phyloP scores from a whole-genome alignment of 768 basidiomycete species.

The Thelephora aurantiotincta region DNA sequence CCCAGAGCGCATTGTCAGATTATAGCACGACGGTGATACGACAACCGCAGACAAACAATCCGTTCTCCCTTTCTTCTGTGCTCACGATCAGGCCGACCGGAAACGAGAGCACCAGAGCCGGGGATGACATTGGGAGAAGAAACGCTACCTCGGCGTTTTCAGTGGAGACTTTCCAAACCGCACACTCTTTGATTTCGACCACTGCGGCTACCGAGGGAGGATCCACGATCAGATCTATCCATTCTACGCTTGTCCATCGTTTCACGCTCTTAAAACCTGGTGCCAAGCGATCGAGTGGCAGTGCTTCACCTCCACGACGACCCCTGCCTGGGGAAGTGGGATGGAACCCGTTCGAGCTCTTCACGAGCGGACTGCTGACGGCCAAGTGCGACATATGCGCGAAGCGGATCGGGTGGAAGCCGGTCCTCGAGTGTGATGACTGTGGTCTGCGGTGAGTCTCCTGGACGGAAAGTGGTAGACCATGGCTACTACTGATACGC shows the following conservation, averaged over 20 bases:
- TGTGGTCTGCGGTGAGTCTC: slow-evolving; percentile 54
- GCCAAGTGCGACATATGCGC: slow-evolving; percentile 73
- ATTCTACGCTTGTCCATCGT: slow-evolving; percentile 54
- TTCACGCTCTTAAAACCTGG: slow-evolving; percentile 82
- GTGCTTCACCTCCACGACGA: slow-evolving; percentile 18
- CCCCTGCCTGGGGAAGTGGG: slow-evolving; percentile 17
- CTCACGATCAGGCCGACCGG: slow-evolving; percentile 51
- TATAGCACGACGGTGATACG: slow-evolving; percentile 64
- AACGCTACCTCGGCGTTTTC: slow-evolving; percentile 34
- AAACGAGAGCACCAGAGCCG: slow-evolving; percentile 17
- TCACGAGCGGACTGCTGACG: slow-evolving; percentile 55
- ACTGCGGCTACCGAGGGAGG: slow-evolving; percentile 68
- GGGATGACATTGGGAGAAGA: background rate
- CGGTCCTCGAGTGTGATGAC: slow-evolving; percentile 79
- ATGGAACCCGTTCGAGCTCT: slow-evolving; percentile 73
- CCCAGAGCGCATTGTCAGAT: slow-evolving; percentile 32
- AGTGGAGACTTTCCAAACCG: slow-evolving; percentile 53
- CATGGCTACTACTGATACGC: background rate
- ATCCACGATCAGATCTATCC: slow-evolving; percentile 43
- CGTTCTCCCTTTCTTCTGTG: slow-evolving; percentile 55
- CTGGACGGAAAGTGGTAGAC: background rate
- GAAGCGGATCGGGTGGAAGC: slow-evolving; percentile 79
- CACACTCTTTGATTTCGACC: slow-evolving; percentile 33
- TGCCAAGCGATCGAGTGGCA: slow-evolving; percentile 31
- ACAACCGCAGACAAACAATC: slow-evolving; percentile 19